Base-by-base conservation (phyloP, 2,329 filamentous ascomycete genomes). In the Aspergillus ruber region DNA sequence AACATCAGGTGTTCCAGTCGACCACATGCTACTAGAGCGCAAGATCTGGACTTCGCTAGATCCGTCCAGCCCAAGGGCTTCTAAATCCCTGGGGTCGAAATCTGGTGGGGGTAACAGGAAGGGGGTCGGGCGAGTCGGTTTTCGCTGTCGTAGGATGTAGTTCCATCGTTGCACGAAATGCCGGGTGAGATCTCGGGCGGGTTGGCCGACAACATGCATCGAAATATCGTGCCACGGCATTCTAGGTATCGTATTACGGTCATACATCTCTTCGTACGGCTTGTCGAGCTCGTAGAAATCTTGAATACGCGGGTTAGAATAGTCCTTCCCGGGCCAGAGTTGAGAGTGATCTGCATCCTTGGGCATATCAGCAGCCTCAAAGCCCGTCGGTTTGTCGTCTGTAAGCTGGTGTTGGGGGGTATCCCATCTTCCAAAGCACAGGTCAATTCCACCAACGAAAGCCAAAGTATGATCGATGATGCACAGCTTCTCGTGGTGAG, bases 151-250 rank as follows among this genome's bases (percentile, higher is more conserved):
- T 43, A 95, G 80, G 36, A 98, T 83, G 58, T 97, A 97, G 66
- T 97, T 97, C 93, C 93, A 98, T 50, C 93, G 81, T 68, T 98
- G 93, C 4, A 97, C 90, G 62, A 98, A 98, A 68, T 97, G 93
- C 18, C 93, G 83, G 2, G 90, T 96, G 52, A 97, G 74, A 70
- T 98, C 93, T 56, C 93, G 82, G 10, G 93, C 91, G 2, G 93
- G 93, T 65, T 97, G 93, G 3, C 93, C 93, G 39, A 97, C 90
- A 38, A 98, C 85, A 68, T 97, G 93, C 93, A 98, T 97, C 2
- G 86, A 83, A 52, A 98, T 90, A 66, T 98, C 93, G 62, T 98
- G 93, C 93, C 93, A 98, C 1, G 93, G 91, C 93, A 97, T 98
- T 52, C 93, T 79, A 1, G 93, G 90, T 15, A 91, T 81, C 64